These are phyloP conservation scores for Boletus rufocinnamomeus DNA, from an alignment of 768 basidiomycete species.

Conservation along the genomic window DNA sequence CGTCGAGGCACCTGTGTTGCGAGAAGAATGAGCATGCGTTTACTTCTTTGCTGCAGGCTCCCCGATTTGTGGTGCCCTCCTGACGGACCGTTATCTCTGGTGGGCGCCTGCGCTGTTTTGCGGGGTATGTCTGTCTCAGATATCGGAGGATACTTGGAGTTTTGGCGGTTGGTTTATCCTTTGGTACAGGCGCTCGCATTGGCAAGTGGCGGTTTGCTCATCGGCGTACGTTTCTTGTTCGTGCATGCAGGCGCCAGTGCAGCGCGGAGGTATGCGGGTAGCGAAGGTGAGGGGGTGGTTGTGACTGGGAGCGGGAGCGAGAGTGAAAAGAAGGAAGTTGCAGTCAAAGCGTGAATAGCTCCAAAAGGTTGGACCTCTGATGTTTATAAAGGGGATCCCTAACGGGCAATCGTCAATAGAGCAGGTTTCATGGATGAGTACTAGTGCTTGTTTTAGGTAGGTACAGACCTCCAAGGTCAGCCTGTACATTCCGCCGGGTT, in stretches of 20 bases:
- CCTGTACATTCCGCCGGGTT: too few relatives aligned
- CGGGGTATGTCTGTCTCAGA: conserved; percentile 33
- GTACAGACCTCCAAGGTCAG: too few relatives aligned
- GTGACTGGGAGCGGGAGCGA: not conserved
- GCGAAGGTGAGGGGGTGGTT: not conserved
- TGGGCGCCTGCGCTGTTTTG: conserved; percentile 57
- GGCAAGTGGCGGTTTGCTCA: conserved; percentile 4
- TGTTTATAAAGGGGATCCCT: not conserved
- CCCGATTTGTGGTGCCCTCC: conserved; percentile 57
- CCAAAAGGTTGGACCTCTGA: not conserved
- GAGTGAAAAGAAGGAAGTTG: not conserved
- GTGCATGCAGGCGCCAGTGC: not conserved
- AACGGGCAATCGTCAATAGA: not conserved
- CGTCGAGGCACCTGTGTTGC: too few relatives aligned
- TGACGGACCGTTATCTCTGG: conserved; percentile 53
- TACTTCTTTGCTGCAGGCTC: conserved; percentile 42
- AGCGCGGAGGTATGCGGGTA: too few relatives aligned
- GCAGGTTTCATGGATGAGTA: not conserved
- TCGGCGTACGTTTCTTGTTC: conserved; percentile 18
- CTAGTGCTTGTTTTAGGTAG: not conserved
- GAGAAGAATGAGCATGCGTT: conserved; percentile 10
- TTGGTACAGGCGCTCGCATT: conserved; percentile 15
- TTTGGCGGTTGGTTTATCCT: not conserved
- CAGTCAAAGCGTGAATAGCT: not conserved
- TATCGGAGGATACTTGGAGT: not conserved